Conservation (phyloP, 2,329 filamentous ascomycete genomes). For the Whalleya microplaca region DNA sequence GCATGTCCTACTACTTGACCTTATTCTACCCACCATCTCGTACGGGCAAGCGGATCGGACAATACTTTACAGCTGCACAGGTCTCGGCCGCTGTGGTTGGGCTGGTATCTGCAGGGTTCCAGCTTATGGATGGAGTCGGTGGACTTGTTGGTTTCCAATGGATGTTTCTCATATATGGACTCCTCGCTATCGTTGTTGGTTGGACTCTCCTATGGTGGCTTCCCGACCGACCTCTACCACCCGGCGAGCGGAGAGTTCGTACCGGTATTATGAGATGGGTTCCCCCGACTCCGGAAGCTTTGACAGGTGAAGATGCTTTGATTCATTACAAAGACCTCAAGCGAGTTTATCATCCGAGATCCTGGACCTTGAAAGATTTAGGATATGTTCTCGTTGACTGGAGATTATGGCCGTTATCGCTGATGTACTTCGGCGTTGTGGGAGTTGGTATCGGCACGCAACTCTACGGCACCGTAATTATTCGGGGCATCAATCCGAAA, state of each 20-base stretch:
- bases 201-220: constrained; percentile 85
- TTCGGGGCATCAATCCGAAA: constrained; percentile 73
- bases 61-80: constrained; percentile 88
- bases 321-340: constrained; percentile 84
- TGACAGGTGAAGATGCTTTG: constrained; percentile 75
- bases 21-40: constrained; percentile 88
- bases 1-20: constrained; percentile 91
- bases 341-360: constrained; percentile 75
- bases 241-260: constrained; percentile 62
- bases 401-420: constrained; percentile 81
- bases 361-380: constrained; percentile 76
- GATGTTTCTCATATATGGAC: constrained; percentile 91
- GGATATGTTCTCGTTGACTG: constrained; percentile 76
- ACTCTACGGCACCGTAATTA: constrained; percentile 86
- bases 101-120: constrained; percentile 87
- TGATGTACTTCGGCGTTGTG: constrained; percentile 96
- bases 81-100: constrained; percentile 88
- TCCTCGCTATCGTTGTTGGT: constrained; percentile 74
- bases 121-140: constrained; percentile 80
- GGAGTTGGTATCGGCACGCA: constrained; percentile 91
- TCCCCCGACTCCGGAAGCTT: constrained; percentile 69
- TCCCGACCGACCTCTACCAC: constrained; percentile 77
- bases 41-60: constrained; percentile 84
- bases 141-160: constrained; percentile 83
- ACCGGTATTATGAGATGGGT: constrained; percentile 65